Conservation (phyloP, 768 basidiomycete genomes). For the Tricholoma matsutake region DNA sequence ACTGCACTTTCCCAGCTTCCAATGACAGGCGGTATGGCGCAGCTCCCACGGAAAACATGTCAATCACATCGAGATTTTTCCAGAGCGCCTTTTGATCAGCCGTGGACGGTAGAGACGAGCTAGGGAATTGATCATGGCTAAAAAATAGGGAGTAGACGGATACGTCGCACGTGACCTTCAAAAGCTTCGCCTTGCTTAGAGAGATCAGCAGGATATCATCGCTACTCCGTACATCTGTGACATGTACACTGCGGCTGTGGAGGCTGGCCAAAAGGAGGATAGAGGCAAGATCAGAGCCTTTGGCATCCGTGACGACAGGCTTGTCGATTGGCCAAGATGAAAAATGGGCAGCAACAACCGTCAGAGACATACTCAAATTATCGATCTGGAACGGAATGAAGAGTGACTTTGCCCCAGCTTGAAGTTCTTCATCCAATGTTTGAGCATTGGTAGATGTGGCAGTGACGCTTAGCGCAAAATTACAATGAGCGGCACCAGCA, state of each 20-base stretch:
- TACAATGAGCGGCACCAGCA: constrained; percentile 69
- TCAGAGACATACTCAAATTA: constrained; percentile 51
- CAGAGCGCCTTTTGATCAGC: constrained; percentile 84
- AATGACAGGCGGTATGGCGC: constrained; percentile 73
- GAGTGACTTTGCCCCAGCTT: constrained; percentile 78
- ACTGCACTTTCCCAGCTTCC: constrained; percentile 56
- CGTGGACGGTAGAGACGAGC: constrained; percentile 61
- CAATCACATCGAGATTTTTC: constrained; percentile 79
- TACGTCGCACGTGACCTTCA: constrained; percentile 96
- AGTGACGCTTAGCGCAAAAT: constrained; percentile 80
- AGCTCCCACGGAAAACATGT: constrained; percentile 88
- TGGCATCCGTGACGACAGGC: constrained; percentile 92
- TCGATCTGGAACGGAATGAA: constrained; percentile 75
- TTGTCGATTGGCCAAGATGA: constrained; percentile 87
- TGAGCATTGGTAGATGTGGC: constrained; percentile 69
- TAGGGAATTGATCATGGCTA: constrained; percentile 69
- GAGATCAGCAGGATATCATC: constrained; percentile 91
- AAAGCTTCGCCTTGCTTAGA: constrained; percentile 88
- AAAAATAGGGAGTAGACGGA: constrained; percentile 92
- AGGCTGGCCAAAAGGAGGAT: constrained; percentile 92
- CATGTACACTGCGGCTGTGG: constrained; percentile 83
- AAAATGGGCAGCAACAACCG: constrained; percentile 83
- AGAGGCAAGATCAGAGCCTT: constrained; percentile 88
- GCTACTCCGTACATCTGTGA: constrained; percentile 82
- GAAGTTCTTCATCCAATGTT: constrained; percentile 67